These are phyloP conservation scores for Nemania abortiva DNA, from an alignment of 2,329 filamentous ascomycete species.

Conservation along the genomic window DNA sequence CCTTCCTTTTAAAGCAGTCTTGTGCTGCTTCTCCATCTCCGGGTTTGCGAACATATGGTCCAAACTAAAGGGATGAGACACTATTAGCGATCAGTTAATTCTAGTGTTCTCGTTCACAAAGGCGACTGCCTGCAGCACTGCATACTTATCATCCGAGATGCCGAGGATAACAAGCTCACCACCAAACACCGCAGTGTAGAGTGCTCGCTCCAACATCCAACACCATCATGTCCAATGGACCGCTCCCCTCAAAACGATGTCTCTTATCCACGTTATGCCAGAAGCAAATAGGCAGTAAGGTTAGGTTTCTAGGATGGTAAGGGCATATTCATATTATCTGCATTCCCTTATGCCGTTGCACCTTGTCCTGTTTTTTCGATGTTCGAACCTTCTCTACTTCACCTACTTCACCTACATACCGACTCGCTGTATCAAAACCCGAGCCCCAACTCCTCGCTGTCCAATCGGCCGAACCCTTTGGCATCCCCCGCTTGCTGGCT, in stretches of 20 bases:
- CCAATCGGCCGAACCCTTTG: constrained; percentile 5
- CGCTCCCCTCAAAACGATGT: constrained; percentile 73
- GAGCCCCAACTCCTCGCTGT: constrained; percentile 19
- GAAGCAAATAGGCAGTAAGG: constrained; percentile 74
- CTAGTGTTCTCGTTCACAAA: not conserved
- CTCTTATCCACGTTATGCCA: constrained; percentile 72
- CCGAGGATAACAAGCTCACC: constrained; percentile 10
- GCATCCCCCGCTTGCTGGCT: constrained; percentile 9
- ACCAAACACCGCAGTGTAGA: constrained; percentile 8
- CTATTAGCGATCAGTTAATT: not conserved
- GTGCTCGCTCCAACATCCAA: constrained; percentile 18
- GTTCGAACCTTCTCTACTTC: constrained; percentile 1
- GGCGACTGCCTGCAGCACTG: not conserved
- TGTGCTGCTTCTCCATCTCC: not conserved
- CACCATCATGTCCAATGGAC: constrained; percentile 66
- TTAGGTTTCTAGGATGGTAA: constrained; percentile 93
- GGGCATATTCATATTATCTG: constrained; percentile 47
- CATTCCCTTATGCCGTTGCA: not conserved
- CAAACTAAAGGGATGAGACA: not conserved
- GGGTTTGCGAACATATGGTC: not conserved
- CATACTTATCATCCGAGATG: constrained; percentile 1
- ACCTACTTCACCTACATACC: not conserved
- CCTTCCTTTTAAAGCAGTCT: not conserved
- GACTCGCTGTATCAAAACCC: constrained; percentile 10
- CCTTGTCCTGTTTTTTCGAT: not conserved